Percentiles rank a stretch among this genome's conserved stretches.
Evolutionary conservation across 129 eudicot genomes (phyloP).

Genomic region (Escallonia rubra): DNA sequence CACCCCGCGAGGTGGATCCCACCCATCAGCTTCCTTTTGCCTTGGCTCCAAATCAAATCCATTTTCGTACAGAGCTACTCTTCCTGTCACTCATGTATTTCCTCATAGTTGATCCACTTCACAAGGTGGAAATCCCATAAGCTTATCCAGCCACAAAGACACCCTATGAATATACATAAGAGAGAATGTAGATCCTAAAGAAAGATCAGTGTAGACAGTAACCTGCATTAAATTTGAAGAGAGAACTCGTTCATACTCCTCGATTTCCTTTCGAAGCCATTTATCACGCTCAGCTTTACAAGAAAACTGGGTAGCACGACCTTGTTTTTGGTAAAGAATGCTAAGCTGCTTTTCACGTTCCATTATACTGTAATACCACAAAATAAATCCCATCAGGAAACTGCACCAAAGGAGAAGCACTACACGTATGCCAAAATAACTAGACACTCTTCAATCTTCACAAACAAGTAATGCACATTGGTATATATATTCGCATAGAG

Average conservation of each 20-base stretch:
- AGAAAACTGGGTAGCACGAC: conserved; percentile 93
- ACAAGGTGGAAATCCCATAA: background rate
- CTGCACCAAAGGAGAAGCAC: background rate
- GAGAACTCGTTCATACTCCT: conserved; percentile 65
- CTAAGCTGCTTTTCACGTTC: conserved; percentile 91
- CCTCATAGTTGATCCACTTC: background rate
- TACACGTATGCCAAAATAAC: too few relatives aligned
- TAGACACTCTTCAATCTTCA: background rate
- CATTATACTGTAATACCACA: conserved; percentile 58
- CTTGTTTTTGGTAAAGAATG: conserved; percentile 95
- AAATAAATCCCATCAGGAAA: conserved; percentile 9
- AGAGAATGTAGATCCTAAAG: background rate
- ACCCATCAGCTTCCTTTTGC: too few relatives aligned
- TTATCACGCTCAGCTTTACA: conserved; percentile 88
- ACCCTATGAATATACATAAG: background rate
- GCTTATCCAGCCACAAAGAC: conserved; percentile 1
- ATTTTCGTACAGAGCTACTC: background rate
- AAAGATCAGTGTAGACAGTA: background rate
- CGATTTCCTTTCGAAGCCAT: conserved; percentile 94
- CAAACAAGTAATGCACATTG: background rate
- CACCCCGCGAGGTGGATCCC: too few relatives aligned
- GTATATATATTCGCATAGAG: too few relatives aligned
- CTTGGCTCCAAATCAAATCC: too few relatives aligned
- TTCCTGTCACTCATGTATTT: background rate
- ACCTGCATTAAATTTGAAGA: conserved; percentile 71